A percentile compares a stretch with the other conserved stretches of the same genome.
These are phyloP conservation scores for Schizophyllum amplum DNA, from an alignment of 1,284 basidiomycete genomes.

Conservation along the genomic window DNA sequence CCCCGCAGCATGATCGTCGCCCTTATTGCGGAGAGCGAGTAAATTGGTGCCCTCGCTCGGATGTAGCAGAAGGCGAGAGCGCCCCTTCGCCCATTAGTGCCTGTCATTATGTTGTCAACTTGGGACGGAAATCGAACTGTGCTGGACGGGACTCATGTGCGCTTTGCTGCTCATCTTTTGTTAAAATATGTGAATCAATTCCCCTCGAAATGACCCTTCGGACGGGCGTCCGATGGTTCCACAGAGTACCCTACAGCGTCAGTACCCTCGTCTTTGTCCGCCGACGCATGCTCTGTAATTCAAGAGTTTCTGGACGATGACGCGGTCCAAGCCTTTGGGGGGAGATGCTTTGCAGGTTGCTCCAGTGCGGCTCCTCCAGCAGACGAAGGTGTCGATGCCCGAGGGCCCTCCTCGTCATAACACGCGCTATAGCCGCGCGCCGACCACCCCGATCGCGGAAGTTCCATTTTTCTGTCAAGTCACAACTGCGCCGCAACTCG, in stretches of 20 bases:
- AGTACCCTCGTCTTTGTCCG: too few species aligned
- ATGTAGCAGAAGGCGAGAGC: neutral
- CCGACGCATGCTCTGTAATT: too few species aligned
- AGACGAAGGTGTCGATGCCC: neutral
- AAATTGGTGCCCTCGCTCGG: constrained; percentile 3
- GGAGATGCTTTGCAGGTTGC: neutral
- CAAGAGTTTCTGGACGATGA: neutral
- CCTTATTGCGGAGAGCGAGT: constrained; percentile 76
- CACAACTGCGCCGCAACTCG: neutral
- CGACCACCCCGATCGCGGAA: neutral
- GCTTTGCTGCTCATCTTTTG: neutral
- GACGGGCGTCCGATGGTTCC: neutral
- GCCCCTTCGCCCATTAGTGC: neutral
- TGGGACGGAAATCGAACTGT: neutral
- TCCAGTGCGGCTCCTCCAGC: neutral
- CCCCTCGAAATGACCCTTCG: neutral
- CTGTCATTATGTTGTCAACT: neutral
- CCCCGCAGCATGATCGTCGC: constrained; percentile 79
- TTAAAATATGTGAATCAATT: neutral
- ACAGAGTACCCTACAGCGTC: neutral
- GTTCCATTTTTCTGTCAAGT: neutral
- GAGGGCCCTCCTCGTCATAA: neutral
- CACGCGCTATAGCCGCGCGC: neutral
- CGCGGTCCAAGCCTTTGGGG: neutral
- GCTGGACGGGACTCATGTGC: neutral